phyloP scores from a whole-genome alignment of 2,329 filamentous ascomycete species.

The Pezicula carpinea region DNA sequence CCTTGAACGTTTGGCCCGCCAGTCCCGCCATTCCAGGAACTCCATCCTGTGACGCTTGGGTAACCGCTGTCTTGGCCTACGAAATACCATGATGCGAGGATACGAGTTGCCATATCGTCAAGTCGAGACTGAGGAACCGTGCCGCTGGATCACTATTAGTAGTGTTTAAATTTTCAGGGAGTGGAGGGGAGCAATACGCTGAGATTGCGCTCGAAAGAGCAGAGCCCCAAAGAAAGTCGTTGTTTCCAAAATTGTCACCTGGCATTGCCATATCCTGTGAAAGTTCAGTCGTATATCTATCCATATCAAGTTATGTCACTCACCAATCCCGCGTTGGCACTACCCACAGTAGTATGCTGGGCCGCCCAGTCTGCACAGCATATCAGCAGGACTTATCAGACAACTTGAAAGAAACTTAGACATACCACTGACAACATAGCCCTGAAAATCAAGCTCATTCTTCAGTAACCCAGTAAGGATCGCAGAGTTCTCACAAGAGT shows the following conservation, averaged over 20 bases:
- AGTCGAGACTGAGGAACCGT: slow-evolving; percentile 54
- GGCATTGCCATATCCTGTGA: slow-evolving; percentile 72
- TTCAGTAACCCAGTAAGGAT: slow-evolving; percentile 61
- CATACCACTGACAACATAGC: slow-evolving; percentile 52
- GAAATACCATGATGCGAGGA: slow-evolving; percentile 59
- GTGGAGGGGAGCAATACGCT: slow-evolving; percentile 21
- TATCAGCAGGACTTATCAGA: slow-evolving; percentile 8
- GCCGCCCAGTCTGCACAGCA: slow-evolving; percentile 65
- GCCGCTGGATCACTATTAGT: slow-evolving; percentile 39
- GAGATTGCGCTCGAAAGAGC: slow-evolving; percentile 46
- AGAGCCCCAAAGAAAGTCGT: slow-evolving; percentile 48
- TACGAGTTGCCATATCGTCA: slow-evolving; percentile 62
- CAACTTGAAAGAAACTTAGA: slow-evolving; percentile 25
- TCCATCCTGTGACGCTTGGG: slow-evolving; percentile 49
- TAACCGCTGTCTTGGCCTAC: slow-evolving; percentile 42
- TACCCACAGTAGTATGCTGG: slow-evolving; percentile 65
- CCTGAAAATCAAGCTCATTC: slow-evolving; percentile 70
- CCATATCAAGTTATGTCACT: background rate
- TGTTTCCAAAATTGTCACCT: slow-evolving; percentile 54
- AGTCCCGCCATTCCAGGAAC: slow-evolving; percentile 26
- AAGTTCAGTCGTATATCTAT: slow-evolving; percentile 1
- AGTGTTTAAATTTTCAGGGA: slow-evolving; percentile 7
- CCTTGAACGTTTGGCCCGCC: slow-evolving; percentile 45
- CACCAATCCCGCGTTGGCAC: slow-evolving; percentile 62
- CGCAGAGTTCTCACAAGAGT: slow-evolving; percentile 60